phyloP scores from a whole-genome alignment of 371 early-diverging fungal species.

The Lichtheimia hyalospora region DNA sequence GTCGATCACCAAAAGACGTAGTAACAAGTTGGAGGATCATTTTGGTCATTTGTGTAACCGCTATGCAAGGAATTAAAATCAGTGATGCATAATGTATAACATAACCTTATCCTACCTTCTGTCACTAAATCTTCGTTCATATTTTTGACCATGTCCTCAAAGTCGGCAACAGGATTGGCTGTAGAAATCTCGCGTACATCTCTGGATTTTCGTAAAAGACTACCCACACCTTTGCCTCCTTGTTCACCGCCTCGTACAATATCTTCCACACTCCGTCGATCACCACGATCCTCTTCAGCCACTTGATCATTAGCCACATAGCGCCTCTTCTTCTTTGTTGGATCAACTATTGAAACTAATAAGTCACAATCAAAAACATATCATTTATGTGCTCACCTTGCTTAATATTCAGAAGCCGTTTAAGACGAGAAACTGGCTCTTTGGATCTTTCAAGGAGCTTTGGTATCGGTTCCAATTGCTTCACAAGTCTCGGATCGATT shows the following conservation, averaged over 20 bases:
- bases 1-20: slow-evolving; percentile 55
- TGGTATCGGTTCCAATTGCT: slow-evolving; percentile 35
- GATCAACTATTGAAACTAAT: slow-evolving; percentile 16
- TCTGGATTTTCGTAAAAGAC: slow-evolving; percentile 16
- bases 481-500: slow-evolving; percentile 35
- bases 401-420: slow-evolving; percentile 46
- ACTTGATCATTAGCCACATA: slow-evolving; percentile 11
- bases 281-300: slow-evolving; percentile 5
- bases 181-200: slow-evolving; percentile 49
- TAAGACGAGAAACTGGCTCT: slow-evolving; percentile 33
- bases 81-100: background rate
- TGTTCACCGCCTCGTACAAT: slow-evolving; percentile 5
- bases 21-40: slow-evolving; percentile 49
- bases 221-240: background rate
- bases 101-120: slow-evolving; percentile 26
- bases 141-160: slow-evolving; percentile 53
- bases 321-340: background rate
- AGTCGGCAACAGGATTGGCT: slow-evolving; percentile 61
- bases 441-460: slow-evolving; percentile 37
- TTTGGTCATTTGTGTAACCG: slow-evolving; percentile 57
- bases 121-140: slow-evolving; percentile 40
- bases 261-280: slow-evolving; percentile 14
- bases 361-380: too few relatives aligned
- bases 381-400: slow-evolving; percentile 28
- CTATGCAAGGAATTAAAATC: slow-evolving; percentile 16